Percentiles rank a stretch among this genome's conserved stretches.
phyloP scores from a whole-genome alignment of 1,284 basidiomycete genomes.

The Ustilago trichophora region DNA sequence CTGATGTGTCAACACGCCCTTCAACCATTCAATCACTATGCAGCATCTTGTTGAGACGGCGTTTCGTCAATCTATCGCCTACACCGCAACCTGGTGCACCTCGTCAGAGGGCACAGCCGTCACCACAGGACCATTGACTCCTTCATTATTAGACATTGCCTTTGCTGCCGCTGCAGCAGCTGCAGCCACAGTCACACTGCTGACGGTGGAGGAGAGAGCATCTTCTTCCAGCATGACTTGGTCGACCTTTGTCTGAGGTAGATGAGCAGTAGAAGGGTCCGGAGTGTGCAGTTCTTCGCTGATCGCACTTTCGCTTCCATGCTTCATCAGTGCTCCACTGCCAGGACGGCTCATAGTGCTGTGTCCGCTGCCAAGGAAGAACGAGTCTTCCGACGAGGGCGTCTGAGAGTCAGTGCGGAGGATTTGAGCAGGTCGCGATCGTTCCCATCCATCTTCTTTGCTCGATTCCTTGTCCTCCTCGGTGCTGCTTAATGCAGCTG shows the following conservation, averaged over 20 bases:
- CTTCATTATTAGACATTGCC: too few relatives aligned
- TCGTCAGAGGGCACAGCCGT: conserved; percentile 2
- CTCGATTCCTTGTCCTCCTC: conserved; percentile 2
- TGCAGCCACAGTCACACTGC: neutral
- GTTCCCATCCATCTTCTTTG: conserved; percentile 13
- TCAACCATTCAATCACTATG: too few relatives aligned
- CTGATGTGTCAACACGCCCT: too few relatives aligned
- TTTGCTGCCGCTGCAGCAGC: neutral
- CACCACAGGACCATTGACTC: conserved; percentile 5
- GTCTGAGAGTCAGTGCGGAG: conserved; percentile 36
- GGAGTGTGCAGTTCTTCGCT: conserved; percentile 47
- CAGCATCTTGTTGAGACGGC: too few relatives aligned
- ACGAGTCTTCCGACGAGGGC: conserved; percentile 39
- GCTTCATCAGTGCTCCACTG: conserved; percentile 36
- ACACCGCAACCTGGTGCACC: neutral
- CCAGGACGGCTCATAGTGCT: conserved; percentile 26
- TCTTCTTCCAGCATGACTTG: conserved; percentile 3
- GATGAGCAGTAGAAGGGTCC: conserved; percentile 26
- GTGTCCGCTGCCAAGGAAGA: conserved; percentile 29
- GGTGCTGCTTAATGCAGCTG: neutral
- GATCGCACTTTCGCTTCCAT: conserved; percentile 45
- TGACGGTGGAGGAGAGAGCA: conserved; percentile 11
- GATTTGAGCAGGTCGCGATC: conserved; percentile 11
- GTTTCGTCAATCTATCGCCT: too few relatives aligned
- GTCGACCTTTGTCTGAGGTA: conserved; percentile 11